Evolutionary conservation across 352 stramenopile species (phyloP).

Genomic region (Pythium sukuiense): DNA sequence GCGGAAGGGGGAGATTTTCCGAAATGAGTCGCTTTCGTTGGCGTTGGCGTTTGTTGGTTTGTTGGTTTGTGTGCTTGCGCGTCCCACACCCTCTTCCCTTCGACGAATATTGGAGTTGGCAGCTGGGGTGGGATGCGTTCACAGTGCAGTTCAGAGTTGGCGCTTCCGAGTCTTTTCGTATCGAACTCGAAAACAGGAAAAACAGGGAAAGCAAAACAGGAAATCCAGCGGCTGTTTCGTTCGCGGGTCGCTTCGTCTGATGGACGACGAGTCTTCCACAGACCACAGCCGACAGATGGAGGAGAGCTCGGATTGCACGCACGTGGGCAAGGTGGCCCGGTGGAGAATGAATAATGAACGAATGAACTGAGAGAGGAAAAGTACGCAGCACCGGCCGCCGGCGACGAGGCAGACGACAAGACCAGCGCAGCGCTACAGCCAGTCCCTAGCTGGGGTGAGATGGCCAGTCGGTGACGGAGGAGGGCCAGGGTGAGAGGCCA

Average conservation of each 20-base stretch:
- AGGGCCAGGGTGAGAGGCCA: neutral
- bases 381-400: neutral
- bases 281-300: constrained; percentile 11
- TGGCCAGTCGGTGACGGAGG: neutral
- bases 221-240: neutral
- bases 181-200: neutral
- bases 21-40: neutral
- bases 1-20: constrained; percentile 5
- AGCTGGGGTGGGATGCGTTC: neutral
- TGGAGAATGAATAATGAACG: neutral
- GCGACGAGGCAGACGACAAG: neutral
- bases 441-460: neutral
- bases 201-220: neutral
- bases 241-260: constrained; percentile 18
- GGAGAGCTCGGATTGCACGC: neutral
- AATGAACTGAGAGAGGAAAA: too few species aligned
- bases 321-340: neutral
- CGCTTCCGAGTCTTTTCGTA: neutral
- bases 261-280: neutral
- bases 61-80: neutral
- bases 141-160: neutral
- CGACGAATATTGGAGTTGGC: neutral
- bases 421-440: neutral
- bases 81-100: neutral
- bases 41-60: neutral